These are phyloP conservation scores for Talaromyces sp. DNA, from an alignment of 2,329 filamentous ascomycete species.

Conservation along the genomic window DNA sequence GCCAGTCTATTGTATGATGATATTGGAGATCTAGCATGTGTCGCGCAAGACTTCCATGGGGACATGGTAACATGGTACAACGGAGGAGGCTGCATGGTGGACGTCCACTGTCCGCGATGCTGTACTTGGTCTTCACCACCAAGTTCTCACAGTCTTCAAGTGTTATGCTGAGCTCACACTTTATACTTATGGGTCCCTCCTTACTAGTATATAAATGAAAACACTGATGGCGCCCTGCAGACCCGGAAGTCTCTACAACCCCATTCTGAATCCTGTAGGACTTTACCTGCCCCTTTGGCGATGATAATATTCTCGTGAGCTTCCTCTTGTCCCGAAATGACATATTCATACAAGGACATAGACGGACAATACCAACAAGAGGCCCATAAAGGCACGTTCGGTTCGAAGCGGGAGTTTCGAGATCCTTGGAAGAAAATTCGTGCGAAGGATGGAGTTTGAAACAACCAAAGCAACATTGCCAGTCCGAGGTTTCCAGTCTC, in stretches of 20 bases:
- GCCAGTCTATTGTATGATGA: neutral
- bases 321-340: neutral
- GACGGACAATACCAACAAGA: neutral
- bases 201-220: neutral
- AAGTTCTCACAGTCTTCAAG: neutral
- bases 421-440: neutral
- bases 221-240: neutral
- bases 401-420: neutral
- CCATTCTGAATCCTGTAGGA: neutral
- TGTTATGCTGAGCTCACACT: neutral
- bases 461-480: neutral
- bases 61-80: neutral
- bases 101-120: neutral
- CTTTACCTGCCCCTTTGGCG: neutral
- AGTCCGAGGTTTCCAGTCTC: neutral
- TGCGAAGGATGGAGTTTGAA: neutral
- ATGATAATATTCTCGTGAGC: neutral
- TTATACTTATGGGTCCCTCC: neutral
- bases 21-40: neutral
- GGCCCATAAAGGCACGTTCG: neutral
- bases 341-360: slow-evolving; percentile 1
- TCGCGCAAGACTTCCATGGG: neutral
- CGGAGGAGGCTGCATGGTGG: neutral
- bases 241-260: neutral
- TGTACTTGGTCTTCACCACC: neutral